A percentile compares a stretch with the other conserved stretches of the same genome.
Conservation (phyloP, 2,329 filamentous ascomycete species). For the Emergomyces orientalis region DNA sequence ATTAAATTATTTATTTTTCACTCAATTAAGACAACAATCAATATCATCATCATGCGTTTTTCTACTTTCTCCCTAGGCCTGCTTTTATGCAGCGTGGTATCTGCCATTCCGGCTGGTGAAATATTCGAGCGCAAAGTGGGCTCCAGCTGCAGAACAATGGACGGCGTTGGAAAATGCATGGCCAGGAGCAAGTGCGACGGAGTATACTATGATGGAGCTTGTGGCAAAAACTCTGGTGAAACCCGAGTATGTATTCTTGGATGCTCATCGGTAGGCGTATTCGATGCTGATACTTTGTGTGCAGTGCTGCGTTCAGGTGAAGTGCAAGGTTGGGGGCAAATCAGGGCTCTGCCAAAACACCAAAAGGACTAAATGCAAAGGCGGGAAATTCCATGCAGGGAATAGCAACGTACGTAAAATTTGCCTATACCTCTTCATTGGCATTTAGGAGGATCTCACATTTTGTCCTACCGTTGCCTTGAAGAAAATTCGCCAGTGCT, state of each 20-base stretch:
- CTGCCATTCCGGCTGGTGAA: slow-evolving; percentile 4
- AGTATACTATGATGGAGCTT: slow-evolving; percentile 8
- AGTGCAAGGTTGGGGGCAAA: slow-evolving; percentile 5
- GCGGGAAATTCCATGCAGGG: slow-evolving; percentile 3
- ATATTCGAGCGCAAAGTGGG: slow-evolving; percentile 6
- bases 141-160: slow-evolving; percentile 2
- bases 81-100: neutral
- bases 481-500: neutral
- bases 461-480: neutral
- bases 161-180: slow-evolving; percentile 9
- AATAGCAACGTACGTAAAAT: neutral
- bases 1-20: neutral
- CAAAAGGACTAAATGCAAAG: neutral
- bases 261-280: neutral
- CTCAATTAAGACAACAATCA: neutral
- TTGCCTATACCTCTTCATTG: neutral
- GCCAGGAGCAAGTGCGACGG: slow-evolving; percentile 6
- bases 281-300: neutral
- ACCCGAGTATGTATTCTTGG: slow-evolving; percentile 5
- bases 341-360: slow-evolving; percentile 4
- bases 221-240: slow-evolving; percentile 4
- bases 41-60: neutral
- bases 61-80: neutral
- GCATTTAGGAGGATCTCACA: neutral
- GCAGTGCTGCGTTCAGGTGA: slow-evolving; percentile 10